Conservation (phyloP, 1,139 yeast species). For the Geotrichum reessii region DNA sequence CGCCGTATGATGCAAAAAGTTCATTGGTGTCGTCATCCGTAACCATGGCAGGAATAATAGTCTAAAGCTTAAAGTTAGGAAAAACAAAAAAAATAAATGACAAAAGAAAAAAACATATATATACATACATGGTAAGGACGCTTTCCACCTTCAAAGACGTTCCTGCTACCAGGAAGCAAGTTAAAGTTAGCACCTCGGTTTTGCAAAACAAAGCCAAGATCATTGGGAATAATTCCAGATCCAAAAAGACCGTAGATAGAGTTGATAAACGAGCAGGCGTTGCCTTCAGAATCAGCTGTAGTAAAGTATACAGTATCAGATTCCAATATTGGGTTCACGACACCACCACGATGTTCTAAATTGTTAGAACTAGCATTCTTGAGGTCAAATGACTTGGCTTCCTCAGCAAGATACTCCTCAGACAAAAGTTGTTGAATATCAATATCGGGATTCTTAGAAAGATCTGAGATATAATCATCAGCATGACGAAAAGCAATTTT, state of each 20-base stretch:
- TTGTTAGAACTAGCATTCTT: constrained; percentile 39
- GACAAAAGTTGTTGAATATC: constrained; percentile 38
- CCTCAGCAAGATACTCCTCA: constrained; percentile 44
- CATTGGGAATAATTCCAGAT: constrained; percentile 61
- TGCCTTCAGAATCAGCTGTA: constrained; percentile 64
- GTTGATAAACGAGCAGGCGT: constrained; percentile 77
- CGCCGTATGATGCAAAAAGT: constrained; percentile 68
- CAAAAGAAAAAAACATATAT: background rate
- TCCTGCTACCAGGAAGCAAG: constrained; percentile 51
- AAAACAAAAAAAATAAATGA: background rate
- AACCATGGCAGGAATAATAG: constrained; percentile 79
- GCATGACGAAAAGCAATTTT: constrained; percentile 73
- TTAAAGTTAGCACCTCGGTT: constrained; percentile 76
- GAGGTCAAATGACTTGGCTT: constrained; percentile 45
- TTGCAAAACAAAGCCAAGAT: constrained; percentile 65
- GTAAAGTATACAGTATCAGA: constrained; percentile 77
- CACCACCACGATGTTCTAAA: constrained; percentile 40
- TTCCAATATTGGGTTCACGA: constrained; percentile 58
- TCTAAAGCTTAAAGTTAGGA: constrained; percentile 26
- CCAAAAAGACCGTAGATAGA: constrained; percentile 72
- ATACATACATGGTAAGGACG: constrained; percentile 56
- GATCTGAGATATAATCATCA: constrained; percentile 66
- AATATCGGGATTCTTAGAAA: constrained; percentile 31
- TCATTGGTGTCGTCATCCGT: constrained; percentile 42
- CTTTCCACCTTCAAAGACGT: constrained; percentile 62